These are phyloP conservation scores for Crinitomyces ghanaensis DNA, from an alignment of 805 yeast genomes.

Conservation along the genomic window DNA sequence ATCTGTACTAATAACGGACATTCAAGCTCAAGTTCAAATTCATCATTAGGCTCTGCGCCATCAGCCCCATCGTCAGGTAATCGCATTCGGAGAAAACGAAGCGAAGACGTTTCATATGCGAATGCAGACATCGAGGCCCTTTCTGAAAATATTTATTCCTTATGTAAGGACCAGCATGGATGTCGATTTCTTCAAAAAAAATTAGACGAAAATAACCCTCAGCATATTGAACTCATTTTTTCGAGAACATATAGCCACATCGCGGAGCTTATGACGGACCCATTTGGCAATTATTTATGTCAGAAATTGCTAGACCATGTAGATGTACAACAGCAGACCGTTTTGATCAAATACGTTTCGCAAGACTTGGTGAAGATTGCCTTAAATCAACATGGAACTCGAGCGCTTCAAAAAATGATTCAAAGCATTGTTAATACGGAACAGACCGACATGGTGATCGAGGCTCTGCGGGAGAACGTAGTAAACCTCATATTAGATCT, in stretches of 20 bases:
- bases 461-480: constrained; percentile 54
- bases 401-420: constrained; percentile 86
- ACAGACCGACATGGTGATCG: constrained; percentile 56
- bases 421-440: constrained; percentile 65
- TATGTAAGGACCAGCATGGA: constrained; percentile 95
- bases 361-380: constrained; percentile 71
- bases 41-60: neutral
- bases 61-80: no score
- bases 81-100: no score
- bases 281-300: constrained; percentile 92
- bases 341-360: constrained; percentile 58
- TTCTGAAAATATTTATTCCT: constrained; percentile 50
- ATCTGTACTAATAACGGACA: neutral
- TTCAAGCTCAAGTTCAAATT: constrained; percentile 1
- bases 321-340: constrained; percentile 53
- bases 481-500: constrained; percentile 75
- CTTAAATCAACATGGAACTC: constrained; percentile 87
- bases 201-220: constrained; percentile 40
- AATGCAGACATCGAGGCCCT: constrained; percentile 38
- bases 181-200: constrained; percentile 87
- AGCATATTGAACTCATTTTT: constrained; percentile 44
- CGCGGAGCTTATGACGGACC: constrained; percentile 74
- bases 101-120: no score
- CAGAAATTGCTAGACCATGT: constrained; percentile 83
- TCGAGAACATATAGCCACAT: constrained; percentile 68